Percentiles rank a stretch among this genome's conserved stretches.
Conservation (phyloP, 2,329 filamentous ascomycete genomes). For the Cordyceps tenuipes region DNA sequence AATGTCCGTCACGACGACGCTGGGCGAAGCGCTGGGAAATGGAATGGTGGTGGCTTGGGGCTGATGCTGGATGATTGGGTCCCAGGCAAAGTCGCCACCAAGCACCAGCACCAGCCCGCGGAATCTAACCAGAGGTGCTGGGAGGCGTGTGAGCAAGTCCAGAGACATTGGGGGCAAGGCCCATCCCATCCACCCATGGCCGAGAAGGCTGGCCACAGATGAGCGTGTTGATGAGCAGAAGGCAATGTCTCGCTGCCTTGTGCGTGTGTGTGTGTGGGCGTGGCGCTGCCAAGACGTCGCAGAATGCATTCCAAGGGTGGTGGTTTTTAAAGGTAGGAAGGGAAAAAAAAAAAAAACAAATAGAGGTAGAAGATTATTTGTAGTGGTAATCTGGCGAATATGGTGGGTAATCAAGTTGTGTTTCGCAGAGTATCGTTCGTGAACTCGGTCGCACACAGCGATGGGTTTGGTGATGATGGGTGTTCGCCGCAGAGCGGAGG, state of each 20-base stretch:
- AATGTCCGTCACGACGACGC: background rate
- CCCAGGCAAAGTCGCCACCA: background rate
- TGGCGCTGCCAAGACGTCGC: background rate
- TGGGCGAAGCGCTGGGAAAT: background rate
- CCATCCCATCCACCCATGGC: no score
- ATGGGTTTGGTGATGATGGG: no score
- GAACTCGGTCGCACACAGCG: no score
- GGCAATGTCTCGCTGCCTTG: background rate
- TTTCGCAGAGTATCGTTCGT: no score
- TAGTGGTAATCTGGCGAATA: no score
- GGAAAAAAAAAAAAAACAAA: no score
- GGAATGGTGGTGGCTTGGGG: conserved; percentile 4
- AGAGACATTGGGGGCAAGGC: background rate
- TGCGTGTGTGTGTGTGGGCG: background rate
- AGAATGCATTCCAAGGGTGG: background rate
- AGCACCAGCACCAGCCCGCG: background rate
- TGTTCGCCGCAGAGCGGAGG: no score
- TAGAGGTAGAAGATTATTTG: no score
- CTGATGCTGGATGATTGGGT: conserved; percentile 2
- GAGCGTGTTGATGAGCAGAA: background rate
- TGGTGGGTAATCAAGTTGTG: no score
- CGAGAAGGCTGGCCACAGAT: background rate
- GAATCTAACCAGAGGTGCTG: background rate
- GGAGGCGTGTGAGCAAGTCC: background rate
- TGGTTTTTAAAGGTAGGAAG: no score